phyloP scores from a whole-genome alignment of 208 protist species.

The Plasmodiophora brassicae region DNA sequence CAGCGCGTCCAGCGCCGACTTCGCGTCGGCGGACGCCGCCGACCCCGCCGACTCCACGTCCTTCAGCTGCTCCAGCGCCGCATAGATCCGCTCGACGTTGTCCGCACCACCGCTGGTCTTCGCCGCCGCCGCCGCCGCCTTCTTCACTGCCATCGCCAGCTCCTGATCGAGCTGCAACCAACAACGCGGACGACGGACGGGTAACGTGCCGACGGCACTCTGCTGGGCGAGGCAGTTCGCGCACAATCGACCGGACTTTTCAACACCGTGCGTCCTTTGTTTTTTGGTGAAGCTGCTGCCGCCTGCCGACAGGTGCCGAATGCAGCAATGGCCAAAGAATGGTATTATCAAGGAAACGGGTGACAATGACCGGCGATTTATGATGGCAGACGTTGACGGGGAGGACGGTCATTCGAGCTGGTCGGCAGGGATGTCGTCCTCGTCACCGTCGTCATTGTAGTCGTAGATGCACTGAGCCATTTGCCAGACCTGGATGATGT shows the following conservation, averaged over 20 bases:
- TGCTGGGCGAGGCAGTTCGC: too few species aligned
- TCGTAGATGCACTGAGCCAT: slow-evolving; percentile 62
- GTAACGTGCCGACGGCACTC: neutral
- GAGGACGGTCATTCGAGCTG: neutral
- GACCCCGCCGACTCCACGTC: neutral
- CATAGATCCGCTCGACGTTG: neutral
- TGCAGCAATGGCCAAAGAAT: too few species aligned
- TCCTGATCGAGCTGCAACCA: neutral
- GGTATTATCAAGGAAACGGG: too few species aligned
- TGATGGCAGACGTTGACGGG: too few species aligned
- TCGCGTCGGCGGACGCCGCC: neutral
- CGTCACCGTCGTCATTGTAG: slow-evolving; percentile 43
- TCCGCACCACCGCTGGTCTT: neutral
- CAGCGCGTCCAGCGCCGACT: neutral
- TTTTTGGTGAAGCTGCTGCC: too few species aligned
- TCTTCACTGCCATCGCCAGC: neutral
- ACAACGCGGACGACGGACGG: neutral
- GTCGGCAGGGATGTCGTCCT: slow-evolving; percentile 32
- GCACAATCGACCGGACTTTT: too few species aligned
- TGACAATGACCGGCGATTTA: too few species aligned
- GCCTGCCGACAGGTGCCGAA: too few species aligned
- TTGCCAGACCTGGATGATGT: slow-evolving; percentile 89
- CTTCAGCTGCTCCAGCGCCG: neutral
- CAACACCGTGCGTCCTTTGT: too few species aligned
- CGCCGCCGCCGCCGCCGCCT: neutral